Percentiles rank a stretch among this genome's conserved stretches.
phyloP scores from a whole-genome alignment of 768 basidiomycete genomes.

The Trametes villosa region DNA sequence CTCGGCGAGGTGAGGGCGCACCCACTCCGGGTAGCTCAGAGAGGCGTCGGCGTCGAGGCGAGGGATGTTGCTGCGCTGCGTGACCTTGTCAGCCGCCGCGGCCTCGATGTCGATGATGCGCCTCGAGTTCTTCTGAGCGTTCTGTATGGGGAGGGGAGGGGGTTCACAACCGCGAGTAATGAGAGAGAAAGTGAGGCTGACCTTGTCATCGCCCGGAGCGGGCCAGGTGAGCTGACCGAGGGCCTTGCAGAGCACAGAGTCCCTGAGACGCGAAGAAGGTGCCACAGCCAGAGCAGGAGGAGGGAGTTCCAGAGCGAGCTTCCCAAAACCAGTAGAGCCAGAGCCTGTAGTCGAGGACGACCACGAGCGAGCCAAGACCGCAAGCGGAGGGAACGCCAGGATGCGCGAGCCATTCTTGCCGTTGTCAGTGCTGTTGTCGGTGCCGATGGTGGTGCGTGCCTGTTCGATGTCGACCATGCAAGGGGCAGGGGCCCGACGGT shows the following conservation, averaged over 20 bases:
- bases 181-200: neutral
- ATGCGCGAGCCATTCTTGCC: neutral
- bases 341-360: neutral
- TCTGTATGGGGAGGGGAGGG: neutral
- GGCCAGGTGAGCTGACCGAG: constrained; percentile 7
- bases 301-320: neutral
- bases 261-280: constrained; percentile 11
- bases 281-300: constrained; percentile 5
- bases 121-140: neutral
- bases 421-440: neutral
- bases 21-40: constrained; percentile 15
- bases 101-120: constrained; percentile 2
- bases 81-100: neutral
- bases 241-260: constrained; percentile 19
- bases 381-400: neutral
- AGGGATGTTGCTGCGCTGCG: neutral
- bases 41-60: constrained; percentile 11
- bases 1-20: constrained; percentile 15
- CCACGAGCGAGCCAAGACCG: constrained; percentile 7
- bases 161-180: too few species aligned
- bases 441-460: too few species aligned
- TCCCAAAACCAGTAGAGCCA: neutral
- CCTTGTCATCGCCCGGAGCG: constrained; percentile 2
- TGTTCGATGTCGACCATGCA: constrained; percentile 5
- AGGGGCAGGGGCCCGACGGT: neutral